Conservation (phyloP, 371 early-diverging fungal species). For the Coemansia sp. region DNA sequence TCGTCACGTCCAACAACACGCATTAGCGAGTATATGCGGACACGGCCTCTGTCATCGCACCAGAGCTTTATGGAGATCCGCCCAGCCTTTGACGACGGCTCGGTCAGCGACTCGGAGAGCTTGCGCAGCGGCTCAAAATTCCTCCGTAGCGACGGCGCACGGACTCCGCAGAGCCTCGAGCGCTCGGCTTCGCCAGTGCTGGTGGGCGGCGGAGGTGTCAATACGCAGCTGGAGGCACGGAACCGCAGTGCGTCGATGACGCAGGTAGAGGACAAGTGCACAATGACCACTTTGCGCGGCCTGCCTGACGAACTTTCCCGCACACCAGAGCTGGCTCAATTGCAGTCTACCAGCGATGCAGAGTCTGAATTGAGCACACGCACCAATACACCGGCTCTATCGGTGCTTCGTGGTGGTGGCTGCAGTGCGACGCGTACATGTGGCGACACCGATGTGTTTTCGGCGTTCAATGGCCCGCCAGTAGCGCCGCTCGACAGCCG, state of each 20-base stretch:
- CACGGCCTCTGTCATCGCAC: conserved; percentile 27
- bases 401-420: conserved; percentile 47
- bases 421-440: not conserved
- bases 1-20: conserved; percentile 31
- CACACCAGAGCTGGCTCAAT: conserved; percentile 8
- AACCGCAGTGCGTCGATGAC: conserved; percentile 41
- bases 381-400: conserved; percentile 13
- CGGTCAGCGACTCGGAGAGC: conserved; percentile 16
- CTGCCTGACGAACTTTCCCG: conserved; percentile 24
- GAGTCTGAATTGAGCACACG: conserved; percentile 10
- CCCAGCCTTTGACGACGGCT: conserved; percentile 37
- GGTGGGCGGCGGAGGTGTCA: conserved; percentile 39
- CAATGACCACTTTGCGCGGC: conserved; percentile 48
- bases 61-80: conserved; percentile 45
- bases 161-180: conserved; percentile 37
- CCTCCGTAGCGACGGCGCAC: conserved; percentile 10
- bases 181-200: conserved; percentile 25
- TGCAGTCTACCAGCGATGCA: not conserved
- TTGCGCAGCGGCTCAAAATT: conserved; percentile 13
- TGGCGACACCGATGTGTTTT: conserved; percentile 15
- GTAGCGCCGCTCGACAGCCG: conserved; percentile 39
- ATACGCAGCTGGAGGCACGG: conserved; percentile 11
- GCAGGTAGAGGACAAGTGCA: conserved; percentile 43
- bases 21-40: conserved; percentile 35
- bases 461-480: conserved; percentile 43